Evolutionary conservation across 2,329 filamentous ascomycete genomes (phyloP), one percentile per base, ranked within the genome.

Genomic region (Apiospora sp.): DNA sequence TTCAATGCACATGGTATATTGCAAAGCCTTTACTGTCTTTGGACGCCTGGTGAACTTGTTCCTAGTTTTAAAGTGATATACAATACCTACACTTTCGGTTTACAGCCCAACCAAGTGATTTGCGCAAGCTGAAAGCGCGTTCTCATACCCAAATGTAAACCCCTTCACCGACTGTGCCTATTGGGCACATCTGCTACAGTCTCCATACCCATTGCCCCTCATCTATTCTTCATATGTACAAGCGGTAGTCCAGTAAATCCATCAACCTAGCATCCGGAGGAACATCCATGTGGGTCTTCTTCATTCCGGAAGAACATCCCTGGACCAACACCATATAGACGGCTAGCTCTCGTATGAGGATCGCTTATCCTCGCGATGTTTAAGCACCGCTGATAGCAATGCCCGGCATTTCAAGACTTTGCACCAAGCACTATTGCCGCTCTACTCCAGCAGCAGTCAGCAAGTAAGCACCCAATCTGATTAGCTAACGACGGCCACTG

Each of bases 271-370:
- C 14, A 30, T 58, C 54, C 54, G 54, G 54, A 58, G 54, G 54
- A 58, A 58, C 54, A 58, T 58, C 27, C 14, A 16, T 34, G 54
- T 48, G 46, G 46, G 19, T 48, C 46, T 22, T 44, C 19, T 48
- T 22, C 19, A 48, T 48, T 58, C 54, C 54, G 54, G 54, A 58
- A 30, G 24, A 58, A 58, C 54, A 58, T 58, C 54, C 54, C 54
- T 34, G 54, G 5, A 34, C 10, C 16, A 4, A 22, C 6, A 58
- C 54, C 54, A 34, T 8, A 27, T 54, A 16, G 24, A 4, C 27
- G 16, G 19, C 4, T 34, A 34, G 27, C 37, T 34, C 6, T 58
- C 54, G 54, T 58, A 34, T 34, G 54, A 34, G 54, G n/a, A n/a
- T n/a, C n/a, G n/a, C n/a, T n/a, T n/a, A n/a, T n/a, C n/a, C n/a